Evolutionary conservation across 2,329 filamentous ascomycete genomes (phyloP).

Genomic region (Scytalidium lignicola): DNA sequence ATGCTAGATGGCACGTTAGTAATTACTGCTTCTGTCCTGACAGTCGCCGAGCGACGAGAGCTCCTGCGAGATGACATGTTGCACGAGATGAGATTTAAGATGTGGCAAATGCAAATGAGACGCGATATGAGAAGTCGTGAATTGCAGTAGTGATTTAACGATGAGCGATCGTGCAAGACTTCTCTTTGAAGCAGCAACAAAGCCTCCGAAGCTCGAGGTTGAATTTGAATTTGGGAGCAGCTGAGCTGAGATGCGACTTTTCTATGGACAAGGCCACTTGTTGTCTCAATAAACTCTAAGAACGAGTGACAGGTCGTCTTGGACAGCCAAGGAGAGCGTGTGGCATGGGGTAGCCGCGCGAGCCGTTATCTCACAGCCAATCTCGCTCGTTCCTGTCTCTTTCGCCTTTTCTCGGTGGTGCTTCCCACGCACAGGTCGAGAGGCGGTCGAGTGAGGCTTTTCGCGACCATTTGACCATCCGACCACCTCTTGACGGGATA

Average conservation of each 20-base stretch:
- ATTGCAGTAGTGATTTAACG: not conserved
- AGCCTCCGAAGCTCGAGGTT: not conserved
- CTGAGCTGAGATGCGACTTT: not conserved
- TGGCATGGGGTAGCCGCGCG: not conserved
- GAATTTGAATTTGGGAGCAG: not conserved
- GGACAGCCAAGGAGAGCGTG: not conserved
- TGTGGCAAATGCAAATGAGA: not conserved
- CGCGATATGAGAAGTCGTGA: not conserved
- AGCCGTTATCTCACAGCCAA: not conserved
- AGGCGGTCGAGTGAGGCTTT: not conserved
- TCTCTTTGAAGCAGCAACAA: not conserved
- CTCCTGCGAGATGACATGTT: conserved; percentile 25
- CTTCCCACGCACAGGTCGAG: not conserved
- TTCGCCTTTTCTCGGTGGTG: no score
- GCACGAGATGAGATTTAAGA: not conserved
- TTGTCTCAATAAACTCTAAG: not conserved
- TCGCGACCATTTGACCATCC: not conserved
- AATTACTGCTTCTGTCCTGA: conserved; percentile 23
- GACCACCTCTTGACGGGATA: not conserved
- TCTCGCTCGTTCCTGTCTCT: not conserved
- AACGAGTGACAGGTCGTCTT: not conserved
- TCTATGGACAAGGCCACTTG: not conserved
- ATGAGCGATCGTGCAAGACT: not conserved
- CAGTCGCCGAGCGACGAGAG: conserved; percentile 21
- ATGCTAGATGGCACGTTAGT: conserved; percentile 20